Percentiles rank a stretch among this genome's conserved stretches.
phyloP scores from a whole-genome alignment of 108 stramenopile genomes.

The Seminavis robusta region DNA sequence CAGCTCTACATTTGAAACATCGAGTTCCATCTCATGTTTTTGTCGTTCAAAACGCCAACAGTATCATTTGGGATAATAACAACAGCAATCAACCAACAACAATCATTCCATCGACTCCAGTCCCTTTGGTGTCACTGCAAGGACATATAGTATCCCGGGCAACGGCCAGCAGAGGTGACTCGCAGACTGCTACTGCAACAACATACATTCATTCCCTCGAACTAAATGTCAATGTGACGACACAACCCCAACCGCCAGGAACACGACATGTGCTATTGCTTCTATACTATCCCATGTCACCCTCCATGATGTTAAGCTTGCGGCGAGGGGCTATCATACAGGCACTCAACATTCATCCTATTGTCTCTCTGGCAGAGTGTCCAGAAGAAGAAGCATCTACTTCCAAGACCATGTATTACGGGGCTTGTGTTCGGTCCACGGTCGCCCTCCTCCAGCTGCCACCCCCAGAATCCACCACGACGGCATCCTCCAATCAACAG shows the following conservation, averaged over 20 bases:
- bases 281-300: conserved; percentile 53
- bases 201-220: too few relatives aligned
- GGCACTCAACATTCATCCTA: conserved; percentile 64
- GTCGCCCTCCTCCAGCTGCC: conserved; percentile 24
- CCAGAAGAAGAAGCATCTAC: background rate
- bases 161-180: too few relatives aligned
- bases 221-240: too few relatives aligned
- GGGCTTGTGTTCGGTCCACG: conserved; percentile 71
- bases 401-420: conserved; percentile 18
- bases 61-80: conserved; percentile 32
- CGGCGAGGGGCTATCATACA: conserved; percentile 50
- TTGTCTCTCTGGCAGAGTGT: conserved; percentile 2
- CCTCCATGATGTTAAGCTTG: conserved; percentile 39
- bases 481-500: background rate
- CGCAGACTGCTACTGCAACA: too few relatives aligned
- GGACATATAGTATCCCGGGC: conserved; percentile 3
- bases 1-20: conserved; percentile 22
- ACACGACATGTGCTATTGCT: conserved; percentile 33
- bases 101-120: conserved; percentile 8
- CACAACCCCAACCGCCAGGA: too few relatives aligned
- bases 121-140: conserved; percentile 19
- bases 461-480: background rate
- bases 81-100: conserved; percentile 1
- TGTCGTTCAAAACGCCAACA: conserved; percentile 32
- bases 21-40: conserved; percentile 68